Percentiles rank a stretch among this genome's conserved stretches.
phyloP scores from a whole-genome alignment of 257 asterid species.

The Nicotiana attenuata region DNA sequence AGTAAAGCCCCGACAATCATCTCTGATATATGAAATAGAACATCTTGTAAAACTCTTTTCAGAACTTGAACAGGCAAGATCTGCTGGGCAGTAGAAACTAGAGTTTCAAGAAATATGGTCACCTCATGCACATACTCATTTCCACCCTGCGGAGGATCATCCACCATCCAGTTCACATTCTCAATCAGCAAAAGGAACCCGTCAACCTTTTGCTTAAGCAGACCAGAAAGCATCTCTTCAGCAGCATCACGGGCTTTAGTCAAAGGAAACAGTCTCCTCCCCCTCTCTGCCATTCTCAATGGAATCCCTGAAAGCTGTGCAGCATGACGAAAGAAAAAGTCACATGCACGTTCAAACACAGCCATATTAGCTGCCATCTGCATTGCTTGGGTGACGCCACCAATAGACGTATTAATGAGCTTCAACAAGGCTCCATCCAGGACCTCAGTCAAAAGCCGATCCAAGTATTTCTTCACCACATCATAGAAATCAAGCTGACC shows the following conservation, averaged over 20 bases:
- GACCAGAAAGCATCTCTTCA: conserved; percentile 70
- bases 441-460: conserved; percentile 79
- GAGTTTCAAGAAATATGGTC: conserved; percentile 79
- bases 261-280: conserved; percentile 73
- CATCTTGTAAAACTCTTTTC: conserved; percentile 77
- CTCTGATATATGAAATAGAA: conserved; percentile 86
- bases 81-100: conserved; percentile 89
- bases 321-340: conserved; percentile 92
- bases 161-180: conserved; percentile 90
- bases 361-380: conserved; percentile 99
- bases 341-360: conserved; percentile 95
- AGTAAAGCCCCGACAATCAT: conserved; percentile 66
- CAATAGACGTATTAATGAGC: conserved; percentile 55
- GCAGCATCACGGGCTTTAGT: conserved; percentile 86
- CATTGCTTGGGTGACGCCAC: conserved; percentile 91
- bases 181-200: conserved; percentile 81
- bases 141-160: conserved; percentile 72
- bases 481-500: conserved; percentile 90
- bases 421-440: conserved; percentile 77
- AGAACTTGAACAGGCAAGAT: conserved; percentile 81
- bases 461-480: conserved; percentile 88
- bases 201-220: conserved; percentile 92
- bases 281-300: conserved; percentile 83
- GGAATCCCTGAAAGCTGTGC: conserved; percentile 97
- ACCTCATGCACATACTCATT: conserved; percentile 90